Conservation (phyloP, 805 yeast genomes). For the Candida parachauliodes region DNA sequence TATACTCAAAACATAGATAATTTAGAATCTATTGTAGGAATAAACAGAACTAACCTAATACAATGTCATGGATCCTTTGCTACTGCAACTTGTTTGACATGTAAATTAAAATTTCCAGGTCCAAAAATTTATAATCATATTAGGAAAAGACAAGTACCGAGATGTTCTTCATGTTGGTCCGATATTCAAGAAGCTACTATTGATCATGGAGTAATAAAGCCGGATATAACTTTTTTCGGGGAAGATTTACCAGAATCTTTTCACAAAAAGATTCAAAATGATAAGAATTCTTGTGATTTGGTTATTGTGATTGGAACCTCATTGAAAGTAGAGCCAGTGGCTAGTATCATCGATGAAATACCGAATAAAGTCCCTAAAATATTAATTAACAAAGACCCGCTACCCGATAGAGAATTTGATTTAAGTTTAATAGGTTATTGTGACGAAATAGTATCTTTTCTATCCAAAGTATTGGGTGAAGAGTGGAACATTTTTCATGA, state of each 20-base stretch:
- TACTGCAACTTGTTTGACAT: slow-evolving; percentile 72
- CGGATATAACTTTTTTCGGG: slow-evolving; percentile 86
- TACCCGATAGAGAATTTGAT: slow-evolving; percentile 28
- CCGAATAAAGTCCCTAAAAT: slow-evolving; percentile 35
- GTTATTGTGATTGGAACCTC: slow-evolving; percentile 82
- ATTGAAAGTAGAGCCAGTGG: slow-evolving; percentile 58
- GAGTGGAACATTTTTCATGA: slow-evolving; percentile 33
- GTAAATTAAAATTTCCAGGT: slow-evolving; percentile 55
- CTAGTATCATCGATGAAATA: slow-evolving; percentile 33
- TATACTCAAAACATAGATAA: slow-evolving; percentile 46
- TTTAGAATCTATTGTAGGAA: slow-evolving; percentile 44
- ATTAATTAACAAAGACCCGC: slow-evolving; percentile 36
- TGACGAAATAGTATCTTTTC: slow-evolving; percentile 36
- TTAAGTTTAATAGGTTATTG: slow-evolving; percentile 37
- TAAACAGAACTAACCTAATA: slow-evolving; percentile 54
- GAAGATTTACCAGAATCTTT: slow-evolving; percentile 53
- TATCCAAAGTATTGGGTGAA: slow-evolving; percentile 26
- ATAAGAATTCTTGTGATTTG: slow-evolving; percentile 71
- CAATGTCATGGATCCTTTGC: slow-evolving; percentile 85
- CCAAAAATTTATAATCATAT: slow-evolving; percentile 42
- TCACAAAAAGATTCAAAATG: slow-evolving; percentile 38
- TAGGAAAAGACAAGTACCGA: slow-evolving; percentile 48
- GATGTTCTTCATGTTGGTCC: slow-evolving; percentile 44
- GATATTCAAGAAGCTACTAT: slow-evolving; percentile 15
- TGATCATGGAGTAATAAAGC: slow-evolving; percentile 62